Percentiles rank a stretch among this genome's conserved stretches.
Evolutionary conservation across 106 monocot genomes (phyloP).

Genomic region (Dactylorhiza incarnata): DNA sequence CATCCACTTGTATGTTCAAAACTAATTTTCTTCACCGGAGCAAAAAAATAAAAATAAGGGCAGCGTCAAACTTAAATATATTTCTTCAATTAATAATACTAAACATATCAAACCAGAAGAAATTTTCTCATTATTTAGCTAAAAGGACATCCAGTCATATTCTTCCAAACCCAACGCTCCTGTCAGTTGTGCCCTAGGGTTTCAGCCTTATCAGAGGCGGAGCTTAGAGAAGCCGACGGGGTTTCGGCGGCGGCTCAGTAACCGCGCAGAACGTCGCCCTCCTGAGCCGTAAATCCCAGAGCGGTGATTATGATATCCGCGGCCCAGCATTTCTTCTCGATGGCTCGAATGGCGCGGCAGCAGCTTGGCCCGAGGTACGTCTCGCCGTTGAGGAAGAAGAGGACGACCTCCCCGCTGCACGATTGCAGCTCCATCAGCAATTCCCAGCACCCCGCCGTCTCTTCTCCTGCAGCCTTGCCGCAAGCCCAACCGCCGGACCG

Average conservation of each 20-base stretch:
- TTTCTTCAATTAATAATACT: no score
- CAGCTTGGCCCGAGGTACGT: conserved; percentile 57
- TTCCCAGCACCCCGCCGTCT: conserved; percentile 49
- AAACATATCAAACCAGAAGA: no score
- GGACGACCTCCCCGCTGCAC: conserved; percentile 71
- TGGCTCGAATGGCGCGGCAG: conserved; percentile 53
- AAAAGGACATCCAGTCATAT: no score
- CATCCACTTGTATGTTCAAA: no score
- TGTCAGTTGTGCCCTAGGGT: no score
- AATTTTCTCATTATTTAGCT: no score
- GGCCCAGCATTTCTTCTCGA: conserved; percentile 67
- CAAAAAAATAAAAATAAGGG: no score
- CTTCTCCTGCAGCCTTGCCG: conserved; percentile 30
- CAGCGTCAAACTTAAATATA: no score
- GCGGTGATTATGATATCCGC: conserved; percentile 49
- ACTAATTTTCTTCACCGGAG: no score
- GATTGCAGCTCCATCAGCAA: conserved; percentile 46
- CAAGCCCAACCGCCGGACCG: not conserved
- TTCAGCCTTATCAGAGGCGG: not conserved
- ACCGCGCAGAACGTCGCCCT: conserved; percentile 49
- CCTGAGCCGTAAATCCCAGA: conserved; percentile 60
- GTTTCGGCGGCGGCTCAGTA: conserved; percentile 35
- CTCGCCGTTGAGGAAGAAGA: conserved; percentile 93
- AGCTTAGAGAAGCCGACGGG: not conserved
- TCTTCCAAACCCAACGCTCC: no score